Base-by-base conservation (phyloP, 306 rosid species). In the Castanea crenata region DNA sequence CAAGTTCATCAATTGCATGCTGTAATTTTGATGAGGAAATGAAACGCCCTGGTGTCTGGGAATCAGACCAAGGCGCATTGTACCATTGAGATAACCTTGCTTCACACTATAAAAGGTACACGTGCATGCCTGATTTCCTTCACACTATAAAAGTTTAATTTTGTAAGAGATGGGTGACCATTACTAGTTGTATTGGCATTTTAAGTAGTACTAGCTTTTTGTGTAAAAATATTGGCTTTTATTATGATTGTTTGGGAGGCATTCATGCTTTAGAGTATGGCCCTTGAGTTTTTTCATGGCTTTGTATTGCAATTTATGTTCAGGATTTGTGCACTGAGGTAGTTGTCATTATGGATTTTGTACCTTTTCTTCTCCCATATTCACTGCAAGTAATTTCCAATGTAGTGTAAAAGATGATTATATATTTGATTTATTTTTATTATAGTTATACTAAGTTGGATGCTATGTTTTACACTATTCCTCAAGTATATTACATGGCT, bases 11-110 rank as follows among this genome's bases (percentile, higher is more conserved):
- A 58, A 76, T 90, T 80, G 97, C 94, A 27, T 93, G 93, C 46
- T 90, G 94, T 73, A 95, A 91, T 81, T 90, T 91, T 79, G 88
- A 89, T 73, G 97, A 91, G 88, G 99, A 95, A 83, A 84, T 87
- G 87, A 95, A 90, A 80, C 94, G 84, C 52, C 96, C 93, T 15
- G 97, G 91, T 77, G 97, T 96, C 69, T 96, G 99, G 99, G 97
- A 91, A 83, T 69, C 97, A 14, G 92, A 88, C 19, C 96, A 90
- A 75, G 96, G 93, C 46, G 87, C 89, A 58, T 86, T 87, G 69
- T 91, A 81, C 77, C 41, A 97, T 67, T 85, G 91, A 78, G 99
- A 96, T 81, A 93, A 91, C 83, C 97, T 96, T 83, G 99, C 99
- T 25, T 25, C 27, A 25, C 27, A 25, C 27, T 25, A 25, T 25